Evolutionary conservation across 2,329 filamentous ascomycete species (phyloP), one percentile per base, ranked within the genome.

Genomic region (Penicillium sp.): DNA sequence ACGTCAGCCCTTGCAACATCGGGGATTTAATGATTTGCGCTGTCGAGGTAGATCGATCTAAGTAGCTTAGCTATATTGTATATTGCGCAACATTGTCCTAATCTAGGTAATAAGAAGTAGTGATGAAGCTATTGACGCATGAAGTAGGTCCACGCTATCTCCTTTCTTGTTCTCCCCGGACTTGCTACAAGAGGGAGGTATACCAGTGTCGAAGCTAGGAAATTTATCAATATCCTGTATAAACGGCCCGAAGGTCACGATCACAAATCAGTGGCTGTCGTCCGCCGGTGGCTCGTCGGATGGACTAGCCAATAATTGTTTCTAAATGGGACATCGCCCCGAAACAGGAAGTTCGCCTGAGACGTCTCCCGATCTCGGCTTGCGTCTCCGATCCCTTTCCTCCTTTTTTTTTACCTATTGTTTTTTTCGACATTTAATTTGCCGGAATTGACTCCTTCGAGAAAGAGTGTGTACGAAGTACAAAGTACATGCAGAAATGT

Each of bases 301-400:
- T 41, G 47, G 53, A 55, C 37, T 33, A 45, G 45, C 60, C 60
- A 62, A 61, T 55, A 58, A 56, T 45, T n/a, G 17, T 22, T 33
- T 26, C 11, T 43, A 25, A 44, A 42, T 11, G 26, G 19, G 7
- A 51, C 3, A n/a, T n/a, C n/a, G n/a, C n/a, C n/a, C n/a, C n/a
- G n/a, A n/a, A n/a, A n/a, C n/a, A n/a, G n/a, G n/a, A n/a, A n/a
- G n/a, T n/a, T n/a, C n/a, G n/a, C n/a, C n/a, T n/a, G n/a, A n/a
- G n/a, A n/a, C n/a, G n/a, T n/a, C n/a, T n/a, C n/a, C n/a, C n/a
- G 59, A 65, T 63, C 61, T 61, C 56, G 60, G 60, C 49, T 44
- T 45, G 43, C 43, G 19, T 52, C 54, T 61, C 60, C 58, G 55
- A 52, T 58, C 49, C 47, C 30, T 44, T 50, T 56, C 26, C 45